These are phyloP conservation scores for Neurospora sp. DNA, from an alignment of 495 filamentous ascomycete species.

Conservation along the genomic window DNA sequence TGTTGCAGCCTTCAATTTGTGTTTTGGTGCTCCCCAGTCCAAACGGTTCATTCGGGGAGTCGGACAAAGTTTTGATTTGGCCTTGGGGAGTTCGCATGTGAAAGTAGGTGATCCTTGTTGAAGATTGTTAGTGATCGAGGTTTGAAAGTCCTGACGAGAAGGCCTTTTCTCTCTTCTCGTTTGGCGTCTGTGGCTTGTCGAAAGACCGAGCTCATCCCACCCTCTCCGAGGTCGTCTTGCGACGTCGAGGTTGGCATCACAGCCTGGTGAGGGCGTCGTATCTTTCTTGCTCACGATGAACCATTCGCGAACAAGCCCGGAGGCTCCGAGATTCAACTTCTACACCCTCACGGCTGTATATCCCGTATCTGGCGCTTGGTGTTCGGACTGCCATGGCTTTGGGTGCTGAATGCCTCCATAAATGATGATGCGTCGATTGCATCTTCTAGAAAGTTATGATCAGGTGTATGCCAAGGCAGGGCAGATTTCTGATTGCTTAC, in stretches of 20 bases:
- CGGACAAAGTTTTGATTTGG: neutral
- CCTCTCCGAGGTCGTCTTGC: neutral
- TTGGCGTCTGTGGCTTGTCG: neutral
- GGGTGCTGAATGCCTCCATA: neutral
- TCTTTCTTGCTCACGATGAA: neutral
- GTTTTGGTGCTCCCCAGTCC: neutral
- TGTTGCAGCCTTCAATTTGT: neutral
- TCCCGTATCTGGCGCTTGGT: conserved; percentile 29
- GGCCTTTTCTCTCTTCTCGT: neutral
- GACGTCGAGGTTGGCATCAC: neutral
- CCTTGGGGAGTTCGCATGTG: neutral
- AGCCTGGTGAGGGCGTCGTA: neutral
- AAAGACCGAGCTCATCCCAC: neutral
- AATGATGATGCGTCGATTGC: neutral
- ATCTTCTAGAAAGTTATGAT: neutral
- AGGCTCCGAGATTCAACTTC: conserved; percentile 41
- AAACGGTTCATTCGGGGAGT: neutral
- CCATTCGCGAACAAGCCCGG: neutral
- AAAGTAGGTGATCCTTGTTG: neutral
- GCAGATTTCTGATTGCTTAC: neutral
- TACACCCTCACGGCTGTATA: conserved; percentile 41
- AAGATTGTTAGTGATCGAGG: neutral
- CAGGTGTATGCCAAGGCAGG: neutral
- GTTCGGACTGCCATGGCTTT: neutral
- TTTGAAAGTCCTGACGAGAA: neutral